Evolutionary conservation across 225 moss, liverwort and hornwort species (phyloP), one percentile per base, ranked within the genome.

Genomic region (Asterella californica): DNA sequence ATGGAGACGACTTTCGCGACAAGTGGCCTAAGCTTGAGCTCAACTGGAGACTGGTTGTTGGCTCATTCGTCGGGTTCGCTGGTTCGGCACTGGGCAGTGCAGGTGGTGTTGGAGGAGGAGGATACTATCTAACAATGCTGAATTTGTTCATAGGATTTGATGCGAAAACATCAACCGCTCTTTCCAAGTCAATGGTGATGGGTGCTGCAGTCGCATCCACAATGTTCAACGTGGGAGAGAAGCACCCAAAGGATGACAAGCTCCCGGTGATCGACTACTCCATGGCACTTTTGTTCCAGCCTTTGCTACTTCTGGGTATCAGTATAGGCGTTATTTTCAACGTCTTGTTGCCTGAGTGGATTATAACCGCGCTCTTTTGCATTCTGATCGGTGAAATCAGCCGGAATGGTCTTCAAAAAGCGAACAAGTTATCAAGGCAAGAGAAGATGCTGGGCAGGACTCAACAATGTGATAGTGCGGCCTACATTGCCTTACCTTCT

Each of bases 41-140:
- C 70, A 86, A 62, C 45, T 83, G 83, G 83, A 27, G 74, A 24
- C 17, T 80, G 33, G 46, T 83, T 6, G 0, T 83, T 22, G 83
- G 86, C 70, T 57, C 76, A 46, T 29, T 74, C 34, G 61, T 86
- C 24, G 83, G 79, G 9, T 77, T 83, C 37, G 6, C 79, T 55
- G 86, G 86, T 34, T 79, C 86, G n/a, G 79, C 76, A 9, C 2
- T 82, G 63, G 86, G 86, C 61, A 83, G 83, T 68, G 78, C 83
- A 62, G 86, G 83, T 25, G 86, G 86, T 0, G 76, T 86, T 32
- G 86, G 86, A 63, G 86, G 86, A 29, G 83, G 83, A 63, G 80
- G 71, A 22, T 83, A 80, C 54, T 86, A 83, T 32, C 48, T 86
- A 9, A 80, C 86, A 11, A 86, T 86, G 83, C 80, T 86, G 10